Evolutionary conservation across 1,139 yeast genomes (phyloP).

Genomic region (Diutina mesorugosa): DNA sequence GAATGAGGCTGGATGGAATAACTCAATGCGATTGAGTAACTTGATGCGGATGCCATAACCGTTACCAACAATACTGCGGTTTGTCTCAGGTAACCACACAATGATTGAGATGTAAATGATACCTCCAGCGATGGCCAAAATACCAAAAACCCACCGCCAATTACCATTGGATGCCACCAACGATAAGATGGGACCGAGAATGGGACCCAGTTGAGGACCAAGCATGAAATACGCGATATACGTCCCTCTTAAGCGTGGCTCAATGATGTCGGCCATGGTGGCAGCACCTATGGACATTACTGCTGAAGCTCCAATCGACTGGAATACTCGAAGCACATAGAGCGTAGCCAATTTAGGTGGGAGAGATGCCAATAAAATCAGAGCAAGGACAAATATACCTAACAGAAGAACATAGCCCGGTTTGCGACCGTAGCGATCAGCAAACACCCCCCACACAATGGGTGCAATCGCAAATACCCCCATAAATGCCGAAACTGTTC

Average conservation of each 20-base stretch:
- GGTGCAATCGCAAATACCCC: slow-evolving; percentile 6
- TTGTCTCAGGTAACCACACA: slow-evolving; percentile 39
- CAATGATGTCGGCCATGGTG: slow-evolving; percentile 37
- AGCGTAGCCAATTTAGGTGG: slow-evolving; percentile 35
- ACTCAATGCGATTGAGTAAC: background rate
- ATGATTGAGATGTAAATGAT: slow-evolving; percentile 24
- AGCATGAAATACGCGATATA: slow-evolving; percentile 42
- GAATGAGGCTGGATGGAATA: background rate
- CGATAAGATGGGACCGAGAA: slow-evolving; percentile 40
- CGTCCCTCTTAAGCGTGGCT: slow-evolving; percentile 35
- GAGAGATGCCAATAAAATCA: slow-evolving; percentile 32
- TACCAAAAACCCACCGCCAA: slow-evolving; percentile 42
- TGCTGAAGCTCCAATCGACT: slow-evolving; percentile 38
- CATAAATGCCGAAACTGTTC: slow-evolving; percentile 7
- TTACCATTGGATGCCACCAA: slow-evolving; percentile 19
- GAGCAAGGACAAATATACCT: slow-evolving; percentile 13
- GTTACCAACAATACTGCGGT: slow-evolving; percentile 42
- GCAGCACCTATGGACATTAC: slow-evolving; percentile 48
- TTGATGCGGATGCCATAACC: slow-evolving; percentile 15
- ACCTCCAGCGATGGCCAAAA: slow-evolving; percentile 31
- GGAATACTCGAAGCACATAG: slow-evolving; percentile 30
- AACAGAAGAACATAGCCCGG: slow-evolving; percentile 4
- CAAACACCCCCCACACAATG: slow-evolving; percentile 4
- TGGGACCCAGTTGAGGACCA: slow-evolving; percentile 50
- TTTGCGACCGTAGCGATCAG: slow-evolving; percentile 5